phyloP scores from a whole-genome alignment of 306 rosid species.

The Vachellia pachyceras region DNA sequence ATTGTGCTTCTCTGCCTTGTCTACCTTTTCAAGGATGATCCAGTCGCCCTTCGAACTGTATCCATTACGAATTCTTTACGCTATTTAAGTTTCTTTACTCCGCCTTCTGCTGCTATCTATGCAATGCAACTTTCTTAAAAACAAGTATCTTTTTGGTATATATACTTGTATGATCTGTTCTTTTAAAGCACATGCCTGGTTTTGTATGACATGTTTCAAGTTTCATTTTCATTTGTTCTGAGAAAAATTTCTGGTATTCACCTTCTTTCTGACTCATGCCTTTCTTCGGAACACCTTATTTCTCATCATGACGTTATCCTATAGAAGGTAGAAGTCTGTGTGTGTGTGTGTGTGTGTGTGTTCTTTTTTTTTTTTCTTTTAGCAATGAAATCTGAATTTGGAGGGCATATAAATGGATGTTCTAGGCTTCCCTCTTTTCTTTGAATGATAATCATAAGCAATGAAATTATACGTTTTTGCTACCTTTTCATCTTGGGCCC shows the following conservation, averaged over 20 bases:
- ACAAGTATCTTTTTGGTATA: constrained; percentile 2
- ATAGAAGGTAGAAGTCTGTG: background rate
- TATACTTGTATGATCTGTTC: constrained; percentile 10
- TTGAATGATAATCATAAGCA: constrained; percentile 28
- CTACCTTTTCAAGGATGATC: constrained; percentile 80
- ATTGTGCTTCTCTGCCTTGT: constrained; percentile 91
- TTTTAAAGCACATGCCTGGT: constrained; percentile 14
- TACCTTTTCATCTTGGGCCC: constrained; percentile 38
- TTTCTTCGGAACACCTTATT: constrained; percentile 20
- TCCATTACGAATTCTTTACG: constrained; percentile 46
- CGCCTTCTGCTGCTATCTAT: constrained; percentile 4
- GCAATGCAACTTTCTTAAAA: constrained; percentile 12
- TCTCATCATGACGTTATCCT: background rate
- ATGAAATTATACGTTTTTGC: constrained; percentile 30
- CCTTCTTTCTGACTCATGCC: constrained; percentile 26
- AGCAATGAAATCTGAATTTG: constrained; percentile 11
- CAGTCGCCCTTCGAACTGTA: constrained; percentile 57
- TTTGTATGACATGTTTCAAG: constrained; percentile 2
- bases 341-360: background rate
- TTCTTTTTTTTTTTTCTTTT: too few species aligned
- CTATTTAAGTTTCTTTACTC: constrained; percentile 25
- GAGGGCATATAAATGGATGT: background rate
- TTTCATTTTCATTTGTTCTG: constrained; percentile 14
- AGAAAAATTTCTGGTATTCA: constrained; percentile 1
- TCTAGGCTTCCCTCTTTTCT: constrained; percentile 18